phyloP scores from a whole-genome alignment of 2,329 filamentous ascomycete genomes.

The Xylaria hypoxylon region DNA sequence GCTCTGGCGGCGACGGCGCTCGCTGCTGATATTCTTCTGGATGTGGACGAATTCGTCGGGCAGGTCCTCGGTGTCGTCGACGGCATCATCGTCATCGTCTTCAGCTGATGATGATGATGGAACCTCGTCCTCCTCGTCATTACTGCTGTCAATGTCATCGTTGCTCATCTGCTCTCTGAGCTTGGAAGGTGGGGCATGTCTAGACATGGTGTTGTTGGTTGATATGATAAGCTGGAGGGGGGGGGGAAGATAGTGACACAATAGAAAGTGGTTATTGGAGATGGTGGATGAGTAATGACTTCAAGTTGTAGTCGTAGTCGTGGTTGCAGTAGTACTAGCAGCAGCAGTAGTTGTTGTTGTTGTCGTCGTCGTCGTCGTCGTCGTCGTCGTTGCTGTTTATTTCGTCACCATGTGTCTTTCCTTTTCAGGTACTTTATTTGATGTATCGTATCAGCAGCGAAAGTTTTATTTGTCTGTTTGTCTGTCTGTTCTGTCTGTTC shows the following conservation, averaged over 20 bases:
- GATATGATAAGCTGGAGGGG: not conserved
- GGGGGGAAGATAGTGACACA: not conserved
- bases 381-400: too few species aligned
- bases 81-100: conserved; percentile 45
- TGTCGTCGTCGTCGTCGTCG: too few species aligned
- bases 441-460: too few species aligned
- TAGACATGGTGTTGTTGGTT: conserved; percentile 8
- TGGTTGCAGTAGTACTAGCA: too few species aligned
- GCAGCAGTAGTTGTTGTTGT: too few species aligned
- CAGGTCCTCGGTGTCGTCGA: conserved; percentile 56
- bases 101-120: not conserved
- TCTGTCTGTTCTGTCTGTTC: too few species aligned
- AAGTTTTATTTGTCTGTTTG: too few species aligned
- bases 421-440: too few species aligned
- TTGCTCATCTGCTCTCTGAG: not conserved
- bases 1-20: conserved; percentile 51
- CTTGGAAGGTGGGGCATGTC: conserved; percentile 10
- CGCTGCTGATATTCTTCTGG: conserved; percentile 56
- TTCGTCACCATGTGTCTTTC: too few species aligned
- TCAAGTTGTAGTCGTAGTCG: too few species aligned
- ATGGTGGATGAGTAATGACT: too few species aligned
- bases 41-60: conserved; percentile 53
- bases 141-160: not conserved
- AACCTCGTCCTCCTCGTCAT: not conserved
- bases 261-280: too few species aligned